Base-by-base conservation (phyloP, 371 early-diverging fungal genomes). In the Lichtheimia hyalospora region DNA sequence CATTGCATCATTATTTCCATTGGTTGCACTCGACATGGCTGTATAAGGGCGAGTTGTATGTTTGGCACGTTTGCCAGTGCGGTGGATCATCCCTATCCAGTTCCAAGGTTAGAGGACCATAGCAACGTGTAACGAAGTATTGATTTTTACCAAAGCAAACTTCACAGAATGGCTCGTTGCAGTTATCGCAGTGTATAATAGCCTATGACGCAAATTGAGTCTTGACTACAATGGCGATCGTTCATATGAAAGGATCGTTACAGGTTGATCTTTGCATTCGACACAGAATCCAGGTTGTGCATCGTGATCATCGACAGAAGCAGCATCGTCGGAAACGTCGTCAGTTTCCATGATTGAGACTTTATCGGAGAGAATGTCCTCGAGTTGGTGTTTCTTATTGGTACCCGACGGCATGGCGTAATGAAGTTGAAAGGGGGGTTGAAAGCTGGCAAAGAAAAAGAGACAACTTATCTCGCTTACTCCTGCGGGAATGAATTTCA, bases 81-180 rank as follows among this genome's bases (percentile, higher is more conserved):
- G 86, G 68, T 95, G 95, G 59, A 93, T 82, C 83, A 92, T 87
- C 43, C 79, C 83, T 79, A 16, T 43, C 46, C n/a, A 21, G 25
- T 57, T 39, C 58, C 46, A 34, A 21, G 20, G 16, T 18, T 5
- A 15, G 43, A 25, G n/a, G 20, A 5, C 5, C 46, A 52, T 3
- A 28, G 18, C 8, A 25, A 25, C 28, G 27, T 27, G 50, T 14
- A 3, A 50, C 28, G 10, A 16, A 53, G 8, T 20, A 41, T 39
- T 42, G 8, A 18, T 49, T 0, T 24, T 63, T 81, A 83, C 83
- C 84, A 68, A 76, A 91, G 70, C 98, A 96, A 16, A 96, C 95
- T 64, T 92, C 91, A 69, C 97, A 97, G 81, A 91, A 97, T 52
- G 86, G 84, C 59, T 94, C 94, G 34, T 77, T 77, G 59, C 94